A percentile compares a stretch with the other conserved stretches of the same genome.
Conservation (phyloP, 2,329 filamentous ascomycete genomes). For the Fusarium ambrosium region DNA sequence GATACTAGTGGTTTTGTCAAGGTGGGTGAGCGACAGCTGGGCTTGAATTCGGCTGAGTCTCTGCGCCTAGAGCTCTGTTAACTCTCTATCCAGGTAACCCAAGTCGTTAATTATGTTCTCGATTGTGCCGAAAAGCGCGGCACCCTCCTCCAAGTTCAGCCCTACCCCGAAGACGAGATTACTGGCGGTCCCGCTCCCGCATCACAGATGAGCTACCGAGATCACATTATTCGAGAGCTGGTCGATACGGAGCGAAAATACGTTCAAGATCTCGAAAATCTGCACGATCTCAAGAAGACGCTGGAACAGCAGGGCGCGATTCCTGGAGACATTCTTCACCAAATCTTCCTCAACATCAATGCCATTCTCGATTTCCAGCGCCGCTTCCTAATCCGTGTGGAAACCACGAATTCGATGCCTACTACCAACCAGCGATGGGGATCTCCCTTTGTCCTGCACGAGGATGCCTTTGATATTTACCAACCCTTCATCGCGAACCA, state of each 20-base stretch:
- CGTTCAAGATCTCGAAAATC: slow-evolving; percentile 93
- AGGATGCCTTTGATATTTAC: slow-evolving; percentile 92
- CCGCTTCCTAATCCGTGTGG: slow-evolving; percentile 93
- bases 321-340: slow-evolving; percentile 89
- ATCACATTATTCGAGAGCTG: slow-evolving; percentile 91
- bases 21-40: slow-evolving; percentile 60
- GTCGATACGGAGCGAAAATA: slow-evolving; percentile 98
- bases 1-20: slow-evolving; percentile 99
- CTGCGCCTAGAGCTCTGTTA: background rate
- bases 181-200: slow-evolving; percentile 63
- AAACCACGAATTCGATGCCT: slow-evolving; percentile 91
- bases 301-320: slow-evolving; percentile 90
- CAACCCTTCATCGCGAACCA: slow-evolving; percentile 98
- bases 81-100: slow-evolving; percentile 71
- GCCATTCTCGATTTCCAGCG: slow-evolving; percentile 95
- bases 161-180: slow-evolving; percentile 68
- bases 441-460: slow-evolving; percentile 86
- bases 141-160: slow-evolving; percentile 73
- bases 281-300: slow-evolving; percentile 91
- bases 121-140: slow-evolving; percentile 86
- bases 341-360: slow-evolving; percentile 97
- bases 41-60: background rate
- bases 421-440: slow-evolving; percentile 90
- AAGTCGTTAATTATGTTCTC: slow-evolving; percentile 92
- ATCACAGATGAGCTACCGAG: slow-evolving; percentile 79